phyloP scores from a whole-genome alignment of 2,329 filamentous ascomycete species.

The Aspergillus sp. region DNA sequence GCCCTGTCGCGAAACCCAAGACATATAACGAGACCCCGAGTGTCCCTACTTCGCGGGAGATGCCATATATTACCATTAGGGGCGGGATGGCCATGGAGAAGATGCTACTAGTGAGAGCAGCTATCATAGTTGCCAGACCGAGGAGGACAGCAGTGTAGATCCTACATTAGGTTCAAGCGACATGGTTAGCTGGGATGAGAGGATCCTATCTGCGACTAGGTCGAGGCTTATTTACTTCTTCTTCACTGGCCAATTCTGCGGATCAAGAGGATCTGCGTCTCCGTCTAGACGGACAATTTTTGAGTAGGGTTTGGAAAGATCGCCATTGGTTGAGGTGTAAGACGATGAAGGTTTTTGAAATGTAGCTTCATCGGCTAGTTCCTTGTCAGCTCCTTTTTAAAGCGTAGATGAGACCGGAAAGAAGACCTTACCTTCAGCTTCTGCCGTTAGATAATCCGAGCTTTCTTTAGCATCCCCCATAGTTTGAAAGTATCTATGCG shows the following conservation, averaged over 20 bases:
- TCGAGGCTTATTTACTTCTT: not conserved
- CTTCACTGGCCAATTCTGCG: not conserved
- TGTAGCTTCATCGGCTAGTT: not conserved
- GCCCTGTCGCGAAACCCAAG: constrained; percentile 1
- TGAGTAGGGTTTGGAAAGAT: not conserved
- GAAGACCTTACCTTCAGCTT: not conserved
- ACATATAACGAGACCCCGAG: constrained; percentile 1
- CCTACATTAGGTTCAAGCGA: not conserved
- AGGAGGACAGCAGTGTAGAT: not conserved
- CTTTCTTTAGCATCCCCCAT: not conserved
- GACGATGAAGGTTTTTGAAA: not conserved
- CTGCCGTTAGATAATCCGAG: not conserved
- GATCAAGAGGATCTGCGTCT: not conserved
- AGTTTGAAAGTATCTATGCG: not conserved
- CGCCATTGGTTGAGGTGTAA: not conserved
- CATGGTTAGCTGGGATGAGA: not conserved
- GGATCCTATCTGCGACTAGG: not conserved
- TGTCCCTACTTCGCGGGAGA: not conserved
- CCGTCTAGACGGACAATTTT: not conserved
- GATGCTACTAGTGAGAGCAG: not conserved
- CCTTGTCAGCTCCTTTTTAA: not conserved
- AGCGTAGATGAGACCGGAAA: not conserved
- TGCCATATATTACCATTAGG: not conserved
- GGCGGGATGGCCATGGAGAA: not conserved
- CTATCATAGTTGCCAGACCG: not conserved